Conservation (phyloP, 2,329 filamentous ascomycete species). For the Knoxdaviesia capensis region DNA sequence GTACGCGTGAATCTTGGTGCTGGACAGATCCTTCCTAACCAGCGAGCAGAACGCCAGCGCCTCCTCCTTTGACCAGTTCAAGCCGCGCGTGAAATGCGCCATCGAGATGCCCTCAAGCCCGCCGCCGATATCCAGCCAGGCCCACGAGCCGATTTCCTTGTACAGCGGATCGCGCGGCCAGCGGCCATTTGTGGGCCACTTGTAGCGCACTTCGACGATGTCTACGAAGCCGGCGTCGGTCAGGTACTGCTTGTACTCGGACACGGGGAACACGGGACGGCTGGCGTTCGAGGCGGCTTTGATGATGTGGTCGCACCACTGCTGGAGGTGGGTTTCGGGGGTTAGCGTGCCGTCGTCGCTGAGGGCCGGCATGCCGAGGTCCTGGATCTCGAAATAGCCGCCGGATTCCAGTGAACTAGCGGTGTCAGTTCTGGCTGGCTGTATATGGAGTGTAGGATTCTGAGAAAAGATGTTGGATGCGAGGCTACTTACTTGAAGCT, state of each 20-base stretch:
- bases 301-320: slow-evolving; percentile 11
- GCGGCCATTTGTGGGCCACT: slow-evolving; percentile 17
- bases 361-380: slow-evolving; percentile 17
- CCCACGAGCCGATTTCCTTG: slow-evolving; percentile 22
- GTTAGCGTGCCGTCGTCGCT: slow-evolving; percentile 13
- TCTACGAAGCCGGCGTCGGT: slow-evolving; percentile 10
- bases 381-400: slow-evolving; percentile 19
- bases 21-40: slow-evolving; percentile 14
- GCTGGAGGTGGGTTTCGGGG: slow-evolving; percentile 8
- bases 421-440: slow-evolving; percentile 33
- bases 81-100: slow-evolving; percentile 15
- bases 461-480: slow-evolving; percentile 15
- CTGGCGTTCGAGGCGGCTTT: slow-evolving; percentile 12
- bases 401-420: slow-evolving; percentile 34
- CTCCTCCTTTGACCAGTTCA: slow-evolving; percentile 15
- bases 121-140: slow-evolving; percentile 13
- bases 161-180: slow-evolving; percentile 24
- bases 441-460: slow-evolving; percentile 17
- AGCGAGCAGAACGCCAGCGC: slow-evolving; percentile 14
- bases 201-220: slow-evolving; percentile 8
- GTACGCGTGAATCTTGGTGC: slow-evolving; percentile 15
- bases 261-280: slow-evolving; percentile 10
- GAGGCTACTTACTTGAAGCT: slow-evolving; percentile 19
- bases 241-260: slow-evolving; percentile 8
- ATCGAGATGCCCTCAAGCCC: slow-evolving; percentile 17